Evolutionary conservation across 192 early-diverging fungal species (phyloP), one percentile per base, ranked within the genome.

Genomic region (Backusella sp.): DNA sequence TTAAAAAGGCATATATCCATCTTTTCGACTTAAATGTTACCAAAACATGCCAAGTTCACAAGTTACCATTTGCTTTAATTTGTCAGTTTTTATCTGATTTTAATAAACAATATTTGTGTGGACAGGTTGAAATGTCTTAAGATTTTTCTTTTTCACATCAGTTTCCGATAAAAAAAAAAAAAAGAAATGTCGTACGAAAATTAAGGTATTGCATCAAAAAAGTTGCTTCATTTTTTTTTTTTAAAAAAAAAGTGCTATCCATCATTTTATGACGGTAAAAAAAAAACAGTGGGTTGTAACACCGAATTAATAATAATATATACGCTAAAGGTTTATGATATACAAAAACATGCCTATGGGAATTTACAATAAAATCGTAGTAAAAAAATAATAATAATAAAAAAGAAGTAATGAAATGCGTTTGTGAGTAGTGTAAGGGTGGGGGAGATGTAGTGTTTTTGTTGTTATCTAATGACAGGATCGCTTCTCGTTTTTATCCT

Each of bases 281-380:
- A 19, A 53, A 17, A 44, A 44, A 14, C 15, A 17, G 42, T 44
- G 15, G 15, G n/a, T 21, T 23, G 53, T 56, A 11, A 23, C 53
- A 56, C 53, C 6, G 53, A 56, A 56, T 56, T 56, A 56, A 21
- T 56, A 56, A 56, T 56, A 56, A 56, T 56, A 44, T 44, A 44
- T 44, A 44, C 56, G 56, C 56, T 62, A 62, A 62, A 28, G 26
- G 0, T 53, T 53, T 62, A 62, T 62, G 56, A 62, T 62, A 28
- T 62, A 62, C 56, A 62, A 62, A 62, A 62, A 62, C 26, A 62
- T 62, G 56, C 56, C 56, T 62, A 62, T 62, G 56, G 56, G 56
- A 62, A 62, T 62, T 62, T 62, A 62, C 56, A 62, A 62, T 62
- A 62, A 62, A 28, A 62, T 62, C 21, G 21, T 62, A 62, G 56